Conservation (phyloP, 371 early-diverging fungal genomes). For the Mucor velutinosus region DNA sequence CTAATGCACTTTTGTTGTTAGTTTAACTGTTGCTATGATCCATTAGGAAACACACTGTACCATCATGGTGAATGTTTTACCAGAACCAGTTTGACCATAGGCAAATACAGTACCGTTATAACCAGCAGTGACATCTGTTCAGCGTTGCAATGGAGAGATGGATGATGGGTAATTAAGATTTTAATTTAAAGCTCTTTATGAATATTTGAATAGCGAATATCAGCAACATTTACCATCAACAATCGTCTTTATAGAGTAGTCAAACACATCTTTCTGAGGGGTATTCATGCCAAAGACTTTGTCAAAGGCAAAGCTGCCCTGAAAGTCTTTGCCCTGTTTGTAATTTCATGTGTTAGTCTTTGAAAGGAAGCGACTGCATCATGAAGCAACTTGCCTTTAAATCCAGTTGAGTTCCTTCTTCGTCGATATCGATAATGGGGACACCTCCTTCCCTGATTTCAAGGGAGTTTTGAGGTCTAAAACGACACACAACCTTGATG, state of each 20-base stretch:
- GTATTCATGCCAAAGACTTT: conserved; percentile 84
- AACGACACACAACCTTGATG: conserved; percentile 96
- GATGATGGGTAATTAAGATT: not conserved
- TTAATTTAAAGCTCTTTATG: not conserved
- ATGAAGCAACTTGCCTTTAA: conserved; percentile 54
- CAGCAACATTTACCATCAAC: conserved; percentile 75
- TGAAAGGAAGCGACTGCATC: not conserved
- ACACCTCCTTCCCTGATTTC: conserved; percentile 91
- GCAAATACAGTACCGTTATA: conserved; percentile 99
- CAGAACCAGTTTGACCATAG: conserved; percentile 98
- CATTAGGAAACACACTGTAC: conserved; percentile 17
- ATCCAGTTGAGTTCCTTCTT: conserved; percentile 77
- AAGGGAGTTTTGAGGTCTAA: conserved; percentile 92
- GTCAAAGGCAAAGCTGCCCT: conserved; percentile 86
- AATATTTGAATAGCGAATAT: not conserved
- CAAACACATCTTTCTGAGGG: conserved; percentile 84
- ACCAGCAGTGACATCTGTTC: conserved; percentile 72
- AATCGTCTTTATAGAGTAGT: conserved; percentile 86
- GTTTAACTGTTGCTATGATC: conserved; percentile 23
- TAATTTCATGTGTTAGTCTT: not conserved
- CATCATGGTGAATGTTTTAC: conserved; percentile 99
- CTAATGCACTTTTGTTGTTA: conserved; percentile 45
- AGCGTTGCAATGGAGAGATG: not conserved
- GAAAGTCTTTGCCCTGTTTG: conserved; percentile 75
- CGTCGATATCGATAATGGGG: conserved; percentile 80